These are phyloP conservation scores for Colletotrichum camelliae DNA, from an alignment of 2,329 filamentous ascomycete species.

Conservation along the genomic window DNA sequence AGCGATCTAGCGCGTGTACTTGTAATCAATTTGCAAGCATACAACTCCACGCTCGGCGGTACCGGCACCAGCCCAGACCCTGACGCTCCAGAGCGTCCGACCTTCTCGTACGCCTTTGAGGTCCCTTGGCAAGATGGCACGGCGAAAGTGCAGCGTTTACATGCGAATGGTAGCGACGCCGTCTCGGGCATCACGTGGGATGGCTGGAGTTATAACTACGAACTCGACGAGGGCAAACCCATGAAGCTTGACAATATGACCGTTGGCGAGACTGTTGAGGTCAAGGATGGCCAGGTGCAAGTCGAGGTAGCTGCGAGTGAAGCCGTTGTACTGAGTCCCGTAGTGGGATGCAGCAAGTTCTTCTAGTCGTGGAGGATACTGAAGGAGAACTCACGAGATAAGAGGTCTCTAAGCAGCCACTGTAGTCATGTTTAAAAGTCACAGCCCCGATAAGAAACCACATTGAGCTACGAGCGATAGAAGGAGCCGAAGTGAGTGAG, in stretches of 20 bases:
- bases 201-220: slow-evolving; percentile 66
- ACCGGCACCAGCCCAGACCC: slow-evolving; percentile 31
- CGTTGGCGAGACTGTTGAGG: slow-evolving; percentile 46
- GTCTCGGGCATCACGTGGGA: slow-evolving; percentile 67
- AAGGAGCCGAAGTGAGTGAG: too few species aligned
- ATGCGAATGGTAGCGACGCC: slow-evolving; percentile 68
- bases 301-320: slow-evolving; percentile 48
- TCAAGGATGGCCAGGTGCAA: slow-evolving; percentile 39
- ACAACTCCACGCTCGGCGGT: slow-evolving; percentile 62
- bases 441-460: too few species aligned
- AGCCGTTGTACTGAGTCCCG: slow-evolving; percentile 39
- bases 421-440: too few species aligned
- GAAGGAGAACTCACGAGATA: too few species aligned
- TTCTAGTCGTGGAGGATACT: not conserved
- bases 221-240: slow-evolving; percentile 58
- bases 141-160: slow-evolving; percentile 51
- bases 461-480: too few species aligned
- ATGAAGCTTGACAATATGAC: slow-evolving; percentile 62
- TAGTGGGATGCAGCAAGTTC: not conserved
- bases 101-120: slow-evolving; percentile 45
- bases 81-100: slow-evolving; percentile 32
- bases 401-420: too few species aligned
- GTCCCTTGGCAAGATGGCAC: slow-evolving; percentile 31
- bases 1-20: slow-evolving; percentile 51
- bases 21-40: slow-evolving; percentile 62